These are phyloP conservation scores for Ascochyta lentis DNA, from an alignment of 2,329 filamentous ascomycete genomes.

Conservation along the genomic window DNA sequence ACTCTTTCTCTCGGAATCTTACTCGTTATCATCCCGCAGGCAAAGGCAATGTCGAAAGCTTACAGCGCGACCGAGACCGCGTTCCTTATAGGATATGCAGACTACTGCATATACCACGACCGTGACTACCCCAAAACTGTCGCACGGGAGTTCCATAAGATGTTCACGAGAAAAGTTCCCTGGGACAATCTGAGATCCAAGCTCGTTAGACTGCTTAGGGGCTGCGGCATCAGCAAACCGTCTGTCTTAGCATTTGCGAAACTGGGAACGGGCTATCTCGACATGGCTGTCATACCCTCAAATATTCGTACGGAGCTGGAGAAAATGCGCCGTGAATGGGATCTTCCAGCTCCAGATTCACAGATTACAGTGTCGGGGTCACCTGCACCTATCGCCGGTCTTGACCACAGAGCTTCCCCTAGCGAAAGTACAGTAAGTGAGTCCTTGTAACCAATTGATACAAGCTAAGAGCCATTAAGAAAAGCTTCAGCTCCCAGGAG, in stretches of 20 bases:
- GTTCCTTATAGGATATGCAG: background rate
- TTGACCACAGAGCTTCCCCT: background rate
- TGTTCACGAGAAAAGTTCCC: background rate
- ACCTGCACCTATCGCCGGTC: background rate
- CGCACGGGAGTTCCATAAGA: background rate
- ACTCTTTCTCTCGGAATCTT: background rate
- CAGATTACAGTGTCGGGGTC: background rate
- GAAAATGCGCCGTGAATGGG: background rate
- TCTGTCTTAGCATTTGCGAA: background rate
- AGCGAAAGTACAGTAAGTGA: background rate
- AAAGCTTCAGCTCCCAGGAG: background rate
- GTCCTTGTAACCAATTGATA: background rate
- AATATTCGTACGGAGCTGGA: background rate
- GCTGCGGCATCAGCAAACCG: background rate
- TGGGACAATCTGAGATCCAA: background rate
- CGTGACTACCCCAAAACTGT: background rate
- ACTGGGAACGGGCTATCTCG: background rate
- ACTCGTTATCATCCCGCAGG: background rate
- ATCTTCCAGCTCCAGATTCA: background rate
- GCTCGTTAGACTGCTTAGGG: background rate
- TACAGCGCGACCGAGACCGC: background rate
- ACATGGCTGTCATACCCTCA: background rate
- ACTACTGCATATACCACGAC: background rate
- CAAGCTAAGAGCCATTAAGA: background rate
- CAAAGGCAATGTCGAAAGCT: background rate